Conservation (phyloP, 257 asterid species). For the Striga asiatica region DNA sequence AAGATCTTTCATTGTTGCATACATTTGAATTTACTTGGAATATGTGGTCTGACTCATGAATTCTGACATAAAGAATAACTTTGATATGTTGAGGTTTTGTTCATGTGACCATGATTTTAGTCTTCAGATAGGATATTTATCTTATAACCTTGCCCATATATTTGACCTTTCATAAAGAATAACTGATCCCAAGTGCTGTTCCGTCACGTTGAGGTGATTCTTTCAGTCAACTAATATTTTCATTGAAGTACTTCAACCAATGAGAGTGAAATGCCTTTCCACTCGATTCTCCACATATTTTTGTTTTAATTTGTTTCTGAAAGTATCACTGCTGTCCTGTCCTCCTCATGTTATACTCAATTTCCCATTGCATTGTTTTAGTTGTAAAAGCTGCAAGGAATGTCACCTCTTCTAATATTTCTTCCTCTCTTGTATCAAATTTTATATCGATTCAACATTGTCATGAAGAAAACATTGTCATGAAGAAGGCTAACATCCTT, state of each 20-base stretch:
- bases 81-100: neutral
- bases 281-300: neutral
- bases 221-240: too few relatives aligned
- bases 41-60: neutral
- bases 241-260: too few relatives aligned
- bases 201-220: too few relatives aligned
- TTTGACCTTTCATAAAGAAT: too few relatives aligned
- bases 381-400: neutral
- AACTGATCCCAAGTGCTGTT: too few relatives aligned
- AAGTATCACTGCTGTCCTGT: neutral
- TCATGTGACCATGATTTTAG: neutral
- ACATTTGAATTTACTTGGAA: neutral
- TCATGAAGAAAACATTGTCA: too few relatives aligned
- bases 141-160: too few relatives aligned
- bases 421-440: neutral
- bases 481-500: too few relatives aligned
- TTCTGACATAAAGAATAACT: neutral
- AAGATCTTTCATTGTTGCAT: neutral
- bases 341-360: neutral
- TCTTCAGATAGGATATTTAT: neutral
- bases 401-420: neutral
- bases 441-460: too few relatives aligned
- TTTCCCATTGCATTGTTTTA: neutral
- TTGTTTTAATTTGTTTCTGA: neutral
- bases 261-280: too few relatives aligned